Conservation (phyloP, 768 basidiomycete species). For the Rhodosporidiobolus odoratus region DNA sequence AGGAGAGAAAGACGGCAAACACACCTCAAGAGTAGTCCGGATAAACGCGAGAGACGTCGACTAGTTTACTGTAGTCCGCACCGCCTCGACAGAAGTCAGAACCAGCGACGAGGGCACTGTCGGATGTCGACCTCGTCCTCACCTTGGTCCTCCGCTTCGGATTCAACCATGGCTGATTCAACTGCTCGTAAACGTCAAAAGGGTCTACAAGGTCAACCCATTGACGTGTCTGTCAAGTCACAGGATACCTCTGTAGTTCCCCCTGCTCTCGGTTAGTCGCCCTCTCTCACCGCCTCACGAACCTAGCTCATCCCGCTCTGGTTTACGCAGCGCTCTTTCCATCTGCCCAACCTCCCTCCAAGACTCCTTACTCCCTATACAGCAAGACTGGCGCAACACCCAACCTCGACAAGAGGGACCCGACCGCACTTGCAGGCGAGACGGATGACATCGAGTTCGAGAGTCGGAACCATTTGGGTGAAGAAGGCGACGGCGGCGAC, state of each 20-base stretch:
- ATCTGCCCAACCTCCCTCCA: conserved; percentile 24
- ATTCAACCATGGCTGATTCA: conserved; percentile 7
- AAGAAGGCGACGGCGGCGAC: background rate
- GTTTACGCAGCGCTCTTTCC: conserved; percentile 33
- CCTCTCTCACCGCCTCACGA: background rate
- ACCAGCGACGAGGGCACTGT: background rate
- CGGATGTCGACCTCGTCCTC: background rate
- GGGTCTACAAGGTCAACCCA: conserved; percentile 20
- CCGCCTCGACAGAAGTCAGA: too few relatives aligned
- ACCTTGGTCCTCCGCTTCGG: background rate
- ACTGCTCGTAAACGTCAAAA: conserved; percentile 14
- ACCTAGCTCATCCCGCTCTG: background rate
- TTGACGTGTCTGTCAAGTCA: conserved; percentile 25
- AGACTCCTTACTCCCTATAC: conserved; percentile 36
- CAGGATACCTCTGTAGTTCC: conserved; percentile 52
- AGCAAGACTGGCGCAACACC: background rate
- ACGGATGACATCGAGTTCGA: conserved; percentile 77
- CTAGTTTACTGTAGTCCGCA: too few relatives aligned
- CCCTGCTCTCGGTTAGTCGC: conserved; percentile 21
- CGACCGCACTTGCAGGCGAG: conserved; percentile 66
- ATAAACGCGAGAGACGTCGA: too few relatives aligned
- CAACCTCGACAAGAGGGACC: conserved; percentile 34
- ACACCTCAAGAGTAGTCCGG: too few relatives aligned
- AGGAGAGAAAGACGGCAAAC: too few relatives aligned
- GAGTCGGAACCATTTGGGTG: conserved; percentile 51